Evolutionary conservation across 73 alveolate genomes (phyloP).

Genomic region (Paramecium octaurelia): DNA sequence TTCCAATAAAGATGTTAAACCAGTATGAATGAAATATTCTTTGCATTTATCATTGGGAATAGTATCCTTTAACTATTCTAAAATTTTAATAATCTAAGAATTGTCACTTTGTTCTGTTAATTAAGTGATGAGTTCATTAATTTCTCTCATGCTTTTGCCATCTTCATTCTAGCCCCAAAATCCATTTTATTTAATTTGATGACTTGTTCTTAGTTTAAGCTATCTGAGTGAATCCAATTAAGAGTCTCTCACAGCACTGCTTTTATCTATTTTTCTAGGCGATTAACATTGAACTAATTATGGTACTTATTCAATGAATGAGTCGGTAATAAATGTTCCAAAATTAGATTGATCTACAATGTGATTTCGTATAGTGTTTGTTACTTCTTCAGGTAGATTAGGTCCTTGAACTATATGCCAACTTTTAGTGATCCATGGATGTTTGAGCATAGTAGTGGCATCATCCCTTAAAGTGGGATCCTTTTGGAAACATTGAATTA

Average conservation of each 20-base stretch:
- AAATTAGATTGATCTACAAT: slow-evolving; percentile 51
- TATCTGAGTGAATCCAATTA: slow-evolving; percentile 14
- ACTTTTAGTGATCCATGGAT: slow-evolving; percentile 81
- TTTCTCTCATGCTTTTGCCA: slow-evolving; percentile 42
- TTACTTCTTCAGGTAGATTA: slow-evolving; percentile 65
- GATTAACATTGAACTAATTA: neutral
- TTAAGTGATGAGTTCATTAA: neutral
- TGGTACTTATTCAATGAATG: slow-evolving; percentile 29
- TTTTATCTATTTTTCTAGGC: neutral
- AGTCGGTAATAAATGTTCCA: neutral
- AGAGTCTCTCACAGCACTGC: slow-evolving; percentile 5
- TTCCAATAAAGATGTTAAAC: neutral
- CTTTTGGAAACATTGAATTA: slow-evolving; percentile 84
- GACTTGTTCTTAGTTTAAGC: slow-evolving; percentile 3
- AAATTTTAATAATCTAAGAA: neutral
- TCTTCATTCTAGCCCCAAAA: slow-evolving; percentile 44
- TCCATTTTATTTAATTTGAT: slow-evolving; percentile 21
- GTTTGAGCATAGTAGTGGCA: slow-evolving; percentile 87
- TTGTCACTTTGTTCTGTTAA: neutral
- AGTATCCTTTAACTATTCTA: neutral
- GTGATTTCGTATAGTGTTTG: slow-evolving; percentile 68
- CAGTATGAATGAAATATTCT: slow-evolving; percentile 11
- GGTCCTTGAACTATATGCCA: slow-evolving; percentile 25
- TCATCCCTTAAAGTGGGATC: slow-evolving; percentile 89
- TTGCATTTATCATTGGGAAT: neutral